Evolutionary conservation across 75 land plant genomes (phyloP), one percentile per base, ranked within the genome.

Genomic region (Azolla pinnata): DNA sequence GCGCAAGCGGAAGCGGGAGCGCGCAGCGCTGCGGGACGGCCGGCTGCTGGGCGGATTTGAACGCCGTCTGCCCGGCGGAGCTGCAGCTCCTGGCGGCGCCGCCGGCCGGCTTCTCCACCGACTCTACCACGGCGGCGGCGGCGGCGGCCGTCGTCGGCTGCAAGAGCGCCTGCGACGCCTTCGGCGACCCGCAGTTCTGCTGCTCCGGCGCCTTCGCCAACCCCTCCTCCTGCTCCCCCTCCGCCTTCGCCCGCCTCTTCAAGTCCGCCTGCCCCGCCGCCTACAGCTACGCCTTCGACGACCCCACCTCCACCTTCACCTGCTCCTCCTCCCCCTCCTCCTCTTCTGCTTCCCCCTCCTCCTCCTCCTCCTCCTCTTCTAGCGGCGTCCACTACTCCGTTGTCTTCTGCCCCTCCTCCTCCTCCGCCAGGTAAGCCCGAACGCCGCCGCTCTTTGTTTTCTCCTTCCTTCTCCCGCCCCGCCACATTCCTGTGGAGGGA

Each of bases 231-330:
- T 90, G 97, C 57, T 33, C 34, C 31, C 85, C 97, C 23, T 68
- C 78, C 3, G 67, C 60, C 5, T 89, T 83, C 56, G 75, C 86
- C 0, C 33, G 69, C 59, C 56, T 75, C 59, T 90, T 90, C 75
- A 90, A 90, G 79, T 10, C 60, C 0, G 81, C 84, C 1, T 90
- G 97, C 76, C 97, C 97, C 4, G 72, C 67, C 1, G 83, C 97
- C 8, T 90, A 90, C 64, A 90, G 91, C 71, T 90, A 90, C 49
- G 97, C 97, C 12, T 90, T 83, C 57, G 97, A 90, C 63, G 97
- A 90, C 60, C 68, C 74, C 56, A 76, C 84, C 56, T 80, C 83
- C 65, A 81, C 87, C 23, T 90, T 90, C 71, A 90, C 97, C 2
- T 90, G 97, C 63, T 42, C 76, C 27, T 18, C 23, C 12, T 71